Evolutionary conservation across 805 yeast species (phyloP).

Genomic region (Lipomyces mesembrius): DNA sequence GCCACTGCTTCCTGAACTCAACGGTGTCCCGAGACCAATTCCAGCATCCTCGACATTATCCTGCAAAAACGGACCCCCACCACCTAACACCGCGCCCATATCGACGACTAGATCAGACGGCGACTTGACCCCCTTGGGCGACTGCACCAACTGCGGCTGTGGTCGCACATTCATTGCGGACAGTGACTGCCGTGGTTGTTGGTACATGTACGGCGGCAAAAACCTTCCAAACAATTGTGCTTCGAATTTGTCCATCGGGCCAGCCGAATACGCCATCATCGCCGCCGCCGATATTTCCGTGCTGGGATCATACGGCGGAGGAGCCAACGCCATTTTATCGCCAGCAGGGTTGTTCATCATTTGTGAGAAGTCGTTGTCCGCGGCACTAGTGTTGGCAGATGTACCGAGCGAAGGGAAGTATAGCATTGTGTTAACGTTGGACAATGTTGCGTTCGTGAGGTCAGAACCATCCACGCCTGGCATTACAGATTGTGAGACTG

Average conservation of each 20-base stretch:
- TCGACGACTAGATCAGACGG: not conserved
- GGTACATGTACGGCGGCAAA: constrained; percentile 80
- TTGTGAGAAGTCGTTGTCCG: not conserved
- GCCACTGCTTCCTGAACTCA: not conserved
- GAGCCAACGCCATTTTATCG: not conserved
- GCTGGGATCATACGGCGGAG: constrained; percentile 3
- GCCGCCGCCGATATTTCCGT: not conserved
- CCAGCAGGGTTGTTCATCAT: not conserved
- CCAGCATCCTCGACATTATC: not conserved
- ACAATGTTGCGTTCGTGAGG: constrained; percentile 16
- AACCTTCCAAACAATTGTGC: constrained; percentile 83
- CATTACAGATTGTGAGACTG: not conserved
- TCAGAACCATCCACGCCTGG: constrained; percentile 7
- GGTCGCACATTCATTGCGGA: not conserved
- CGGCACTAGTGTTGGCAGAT: not conserved
- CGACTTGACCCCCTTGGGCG: not conserved
- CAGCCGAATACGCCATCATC: constrained; percentile 62
- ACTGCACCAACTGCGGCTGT: not conserved
- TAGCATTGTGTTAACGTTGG: constrained; percentile 25
- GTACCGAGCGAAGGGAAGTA: constrained; percentile 27
- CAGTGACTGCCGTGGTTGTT: constrained; percentile 40
- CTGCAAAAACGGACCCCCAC: constrained; percentile 1
- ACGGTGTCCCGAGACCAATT: not conserved
- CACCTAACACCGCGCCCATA: constrained; percentile 6
- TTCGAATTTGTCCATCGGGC: constrained; percentile 83